Base-by-base conservation (phyloP, 208 protist species). In the Phytomonas francai region DNA sequence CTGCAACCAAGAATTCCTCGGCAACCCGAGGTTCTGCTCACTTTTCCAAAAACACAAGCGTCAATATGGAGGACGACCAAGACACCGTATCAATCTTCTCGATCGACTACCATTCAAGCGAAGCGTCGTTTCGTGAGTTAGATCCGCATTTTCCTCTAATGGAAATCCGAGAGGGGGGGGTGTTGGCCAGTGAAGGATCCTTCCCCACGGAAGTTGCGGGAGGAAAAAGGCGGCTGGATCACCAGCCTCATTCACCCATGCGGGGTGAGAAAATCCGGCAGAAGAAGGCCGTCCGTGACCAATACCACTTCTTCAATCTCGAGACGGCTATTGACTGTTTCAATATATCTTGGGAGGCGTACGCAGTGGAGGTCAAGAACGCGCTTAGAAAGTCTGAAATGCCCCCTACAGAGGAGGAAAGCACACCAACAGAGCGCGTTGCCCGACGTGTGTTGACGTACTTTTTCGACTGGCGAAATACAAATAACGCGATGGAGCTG, bases 241-340 rank as follows among this genome's bases (percentile, higher is more conserved):
- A 14, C 39, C 39, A 7, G 39, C 11, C 19, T 22, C 39, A 45
- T 7, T 7, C 8, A 11, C 39, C 19, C 39, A 7, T 45, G 2
- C 39, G 39, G 39, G 39, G 12, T 45, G 39, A 14, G 39, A 7
- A 45, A 14, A 45, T 7, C 1, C 39, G 19, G 12, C 39, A 45
- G 39, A 16, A 11, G 39, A 45, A 14, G 39, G 39, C 39, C 39
- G 8, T 14, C 9, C 39, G 19, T 14, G 12, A 16, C 39, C 39
- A 14, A 22, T 45, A 45, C 39, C 19, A 45, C 39, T 93, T 95
- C 67, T 95, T 95, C 71, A 94, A 90, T 65, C 71, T 95, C 0
- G 89, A 97, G 72, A 93, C 84, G 5, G 77, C 87, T n/a, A 84
- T 97, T 25, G 88, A 94, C 72, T 93, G 89, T 77, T 90, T 86